Conservation (phyloP, 768 basidiomycete species). For the Solioccasus polychromus region DNA sequence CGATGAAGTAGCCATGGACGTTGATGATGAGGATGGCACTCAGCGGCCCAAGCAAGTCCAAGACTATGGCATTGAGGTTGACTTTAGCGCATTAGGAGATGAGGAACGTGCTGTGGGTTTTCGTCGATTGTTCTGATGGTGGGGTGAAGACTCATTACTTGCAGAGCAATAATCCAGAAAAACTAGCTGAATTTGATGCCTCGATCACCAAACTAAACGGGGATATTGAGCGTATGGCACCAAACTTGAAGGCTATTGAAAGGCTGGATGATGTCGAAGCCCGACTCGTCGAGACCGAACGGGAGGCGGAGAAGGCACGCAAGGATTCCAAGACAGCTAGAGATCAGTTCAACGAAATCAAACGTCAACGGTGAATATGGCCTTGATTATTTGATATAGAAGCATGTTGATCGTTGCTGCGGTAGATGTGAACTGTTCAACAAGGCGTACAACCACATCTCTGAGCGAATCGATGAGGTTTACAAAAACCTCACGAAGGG, state of each 20-base stretch:
- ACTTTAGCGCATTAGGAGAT: conserved; percentile 73
- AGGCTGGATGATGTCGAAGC: conserved; percentile 81
- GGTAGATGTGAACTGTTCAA: conserved; percentile 80
- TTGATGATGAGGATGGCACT: conserved; percentile 83
- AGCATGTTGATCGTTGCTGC: conserved; percentile 1
- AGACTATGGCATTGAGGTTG: conserved; percentile 87
- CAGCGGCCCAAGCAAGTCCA: conserved; percentile 69
- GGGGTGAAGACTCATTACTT: background rate
- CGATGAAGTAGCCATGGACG: conserved; percentile 87
- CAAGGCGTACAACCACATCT: conserved; percentile 94
- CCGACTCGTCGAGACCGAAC: conserved; percentile 85
- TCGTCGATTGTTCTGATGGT: background rate
- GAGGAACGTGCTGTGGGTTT: conserved; percentile 64
- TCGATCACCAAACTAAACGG: conserved; percentile 63
- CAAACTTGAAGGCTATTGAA: conserved; percentile 96
- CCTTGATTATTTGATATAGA: background rate
- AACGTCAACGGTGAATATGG: conserved; percentile 64
- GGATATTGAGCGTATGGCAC: conserved; percentile 92
- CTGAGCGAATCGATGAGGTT: conserved; percentile 89
- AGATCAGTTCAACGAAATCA: conserved; percentile 88
- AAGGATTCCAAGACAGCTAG: conserved; percentile 88
- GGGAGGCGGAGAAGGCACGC: conserved; percentile 88
- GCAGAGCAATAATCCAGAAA: conserved; percentile 61
- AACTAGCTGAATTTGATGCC: conserved; percentile 70
- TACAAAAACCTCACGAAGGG: conserved; percentile 99